Evolutionary conservation across 176 grass and related monocot species (phyloP), one percentile per base, ranked within the genome.

Genomic region (Oryza brachyantha): DNA sequence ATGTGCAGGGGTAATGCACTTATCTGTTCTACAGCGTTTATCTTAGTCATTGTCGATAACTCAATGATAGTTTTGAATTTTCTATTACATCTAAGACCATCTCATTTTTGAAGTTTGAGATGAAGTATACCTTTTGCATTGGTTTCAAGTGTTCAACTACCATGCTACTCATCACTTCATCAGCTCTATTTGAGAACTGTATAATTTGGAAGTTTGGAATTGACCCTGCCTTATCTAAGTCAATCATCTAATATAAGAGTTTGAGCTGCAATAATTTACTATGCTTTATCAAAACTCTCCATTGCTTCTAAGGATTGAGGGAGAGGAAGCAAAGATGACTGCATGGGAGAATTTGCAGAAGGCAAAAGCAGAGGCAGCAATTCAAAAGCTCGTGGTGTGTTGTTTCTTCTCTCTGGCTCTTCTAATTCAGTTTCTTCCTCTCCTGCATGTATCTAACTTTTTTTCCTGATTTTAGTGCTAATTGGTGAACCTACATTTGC

Each of bases 321-420:
- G 63, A 67, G 91, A 93, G 68, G 82, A 86, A 78, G 84, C 78
- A 50, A 93, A 97, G 73, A 90, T 90, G 70, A 76, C 87, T 55
- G 84, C 91, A 76, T 97, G 91, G 89, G 89, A 94, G 75, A 91
- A 88, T 73, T 72, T 92, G 89, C 84, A 92, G 68, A 82, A 97
- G 31, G 82, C 65, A 43, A 83, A 93, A 84, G 91, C 91, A 65
- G 86, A 94, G 79, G 86, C 84, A 52, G 78, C 89, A 31, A 92
- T 97, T 48, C 71, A 86, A 61, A 90, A 91, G 82, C 57, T 97
- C 70, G 91, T 85, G 84, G 89, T 97, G 77, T 79, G 71, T 58
- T 72, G 78, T 61, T 81, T 82, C 55, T 26, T 80, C 21, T 8
- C 75, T 80, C 24, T 55, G 26, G 26, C 24, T 59, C 34, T 66